These are phyloP conservation scores for Calonectria fujianensis DNA, from an alignment of 2,329 filamentous ascomycete species.

Conservation along the genomic window DNA sequence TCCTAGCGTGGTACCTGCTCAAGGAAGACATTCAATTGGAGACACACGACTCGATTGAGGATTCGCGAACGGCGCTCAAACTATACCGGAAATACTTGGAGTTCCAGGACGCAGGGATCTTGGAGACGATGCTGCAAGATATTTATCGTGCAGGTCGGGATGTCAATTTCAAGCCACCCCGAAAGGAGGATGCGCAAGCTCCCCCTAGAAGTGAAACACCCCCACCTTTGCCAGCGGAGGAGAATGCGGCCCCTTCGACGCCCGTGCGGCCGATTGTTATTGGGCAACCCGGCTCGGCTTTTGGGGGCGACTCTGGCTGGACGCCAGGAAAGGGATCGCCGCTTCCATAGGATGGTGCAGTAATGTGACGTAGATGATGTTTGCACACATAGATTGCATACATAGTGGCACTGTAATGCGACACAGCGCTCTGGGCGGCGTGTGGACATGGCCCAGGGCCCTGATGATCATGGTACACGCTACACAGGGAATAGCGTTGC, in stretches of 20 bases:
- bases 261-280: slow-evolving; percentile 64
- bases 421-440: slow-evolving; percentile 7
- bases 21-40: slow-evolving; percentile 96
- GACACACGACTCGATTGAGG: slow-evolving; percentile 96
- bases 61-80: slow-evolving; percentile 91
- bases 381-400: slow-evolving; percentile 7
- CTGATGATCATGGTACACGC: neutral
- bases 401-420: slow-evolving; percentile 18
- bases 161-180: slow-evolving; percentile 71
- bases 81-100: slow-evolving; percentile 93
- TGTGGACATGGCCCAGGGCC: neutral
- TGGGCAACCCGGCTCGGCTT: slow-evolving; percentile 60
- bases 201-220: slow-evolving; percentile 73
- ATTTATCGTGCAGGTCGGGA: slow-evolving; percentile 79
- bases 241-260: slow-evolving; percentile 65
- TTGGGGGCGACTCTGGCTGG: slow-evolving; percentile 64
- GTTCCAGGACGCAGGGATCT: slow-evolving; percentile 88
- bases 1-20: slow-evolving; percentile 92
- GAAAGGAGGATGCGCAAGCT: slow-evolving; percentile 66
- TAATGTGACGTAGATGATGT: slow-evolving; percentile 9
- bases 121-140: slow-evolving; percentile 89
- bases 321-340: slow-evolving; percentile 68
- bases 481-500: slow-evolving; percentile 15
- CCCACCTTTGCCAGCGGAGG: slow-evolving; percentile 68
- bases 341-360: slow-evolving; percentile 50